These are phyloP conservation scores for Endocalyx cinctus DNA, from an alignment of 2,329 filamentous ascomycete genomes.

Conservation along the genomic window DNA sequence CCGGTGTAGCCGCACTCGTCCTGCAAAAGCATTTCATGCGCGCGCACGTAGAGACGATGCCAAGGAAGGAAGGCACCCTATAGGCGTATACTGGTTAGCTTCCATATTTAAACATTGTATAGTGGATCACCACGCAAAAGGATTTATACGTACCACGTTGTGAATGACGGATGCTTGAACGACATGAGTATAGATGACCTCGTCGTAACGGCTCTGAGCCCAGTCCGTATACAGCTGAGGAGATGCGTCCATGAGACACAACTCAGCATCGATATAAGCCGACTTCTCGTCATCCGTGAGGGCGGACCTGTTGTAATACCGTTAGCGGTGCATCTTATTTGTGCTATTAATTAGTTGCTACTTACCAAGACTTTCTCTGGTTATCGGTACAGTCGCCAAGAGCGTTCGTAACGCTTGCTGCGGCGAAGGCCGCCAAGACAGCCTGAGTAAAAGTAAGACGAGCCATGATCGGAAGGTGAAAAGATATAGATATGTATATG, in stretches of 20 bases:
- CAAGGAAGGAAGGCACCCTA: constrained; percentile 4
- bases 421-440: no score
- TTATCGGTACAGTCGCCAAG: no score
- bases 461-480: no score
- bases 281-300: constrained; percentile 1
- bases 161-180: constrained; percentile 1
- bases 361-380: no score
- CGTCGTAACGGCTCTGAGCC: constrained; percentile 1
- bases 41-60: constrained; percentile 4
- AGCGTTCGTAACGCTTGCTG: no score
- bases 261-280: neutral
- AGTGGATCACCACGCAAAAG: neutral
- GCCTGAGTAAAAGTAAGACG: no score
- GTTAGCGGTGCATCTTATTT: no score
- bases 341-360: no score
- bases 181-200: constrained; percentile 1
- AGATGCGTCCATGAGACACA: neutral
- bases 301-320: neutral
- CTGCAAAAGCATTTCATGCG: constrained; percentile 5
- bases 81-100: neutral
- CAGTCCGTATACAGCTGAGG: neutral
- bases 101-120: neutral
- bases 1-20: constrained; percentile 4
- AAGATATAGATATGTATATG: no score
- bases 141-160: constrained; percentile 1